Conservation (phyloP, 2,329 filamentous ascomycete genomes). For the Penicillium janthinellum region DNA sequence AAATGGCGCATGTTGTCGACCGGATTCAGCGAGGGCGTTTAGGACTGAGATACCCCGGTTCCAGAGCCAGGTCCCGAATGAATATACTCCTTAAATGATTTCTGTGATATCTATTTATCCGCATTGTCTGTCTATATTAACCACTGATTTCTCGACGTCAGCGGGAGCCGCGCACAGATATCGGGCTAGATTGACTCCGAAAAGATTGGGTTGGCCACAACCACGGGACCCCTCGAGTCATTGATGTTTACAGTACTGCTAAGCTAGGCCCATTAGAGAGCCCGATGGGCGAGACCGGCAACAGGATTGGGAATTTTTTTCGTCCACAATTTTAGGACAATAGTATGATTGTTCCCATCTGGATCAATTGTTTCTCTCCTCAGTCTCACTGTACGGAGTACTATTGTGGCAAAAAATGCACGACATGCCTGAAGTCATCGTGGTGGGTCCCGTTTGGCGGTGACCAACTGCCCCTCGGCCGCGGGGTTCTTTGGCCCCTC, state of each 20-base stretch:
- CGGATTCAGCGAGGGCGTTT: constrained; percentile 1
- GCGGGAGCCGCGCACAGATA: constrained; percentile 11
- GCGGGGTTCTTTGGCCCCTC: constrained; percentile 14
- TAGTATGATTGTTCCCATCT: not conserved
- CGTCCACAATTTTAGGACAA: not conserved
- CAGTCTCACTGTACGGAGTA: no score
- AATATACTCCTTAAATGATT: not conserved
- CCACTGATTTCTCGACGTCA: constrained; percentile 13
- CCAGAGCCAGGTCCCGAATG: not conserved
- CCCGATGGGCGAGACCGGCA: not conserved
- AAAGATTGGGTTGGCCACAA: constrained; percentile 14
- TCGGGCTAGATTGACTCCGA: not conserved
- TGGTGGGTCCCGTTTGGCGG: constrained; percentile 25
- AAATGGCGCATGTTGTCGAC: constrained; percentile 8
- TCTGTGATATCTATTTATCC: not conserved
- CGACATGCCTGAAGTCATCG: constrained; percentile 12
- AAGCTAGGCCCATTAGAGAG: not conserved
- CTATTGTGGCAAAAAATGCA: constrained; percentile 18
- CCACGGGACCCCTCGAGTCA: constrained; percentile 12
- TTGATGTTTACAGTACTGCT: not conserved
- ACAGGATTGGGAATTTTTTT: not conserved
- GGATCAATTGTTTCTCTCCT: not conserved
- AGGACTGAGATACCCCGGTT: constrained; percentile 3
- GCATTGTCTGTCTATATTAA: not conserved
- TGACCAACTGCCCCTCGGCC: constrained; percentile 23